Base-by-base conservation (phyloP, 345 rosid genomes). In the Carallia brachiata region DNA sequence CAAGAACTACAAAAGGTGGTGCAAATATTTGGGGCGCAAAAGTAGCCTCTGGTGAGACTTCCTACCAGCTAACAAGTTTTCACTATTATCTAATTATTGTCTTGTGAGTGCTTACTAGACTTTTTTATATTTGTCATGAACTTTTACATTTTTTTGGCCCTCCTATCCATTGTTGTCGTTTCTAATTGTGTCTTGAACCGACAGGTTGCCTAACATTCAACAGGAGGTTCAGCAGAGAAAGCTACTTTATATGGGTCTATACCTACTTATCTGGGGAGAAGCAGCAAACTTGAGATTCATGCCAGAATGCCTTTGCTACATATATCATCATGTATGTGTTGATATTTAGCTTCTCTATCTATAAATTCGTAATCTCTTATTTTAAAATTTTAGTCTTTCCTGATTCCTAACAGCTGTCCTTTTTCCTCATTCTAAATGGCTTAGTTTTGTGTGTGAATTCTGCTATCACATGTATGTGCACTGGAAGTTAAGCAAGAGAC, bases 301-400 rank as follows among this genome's bases (percentile, higher is more conserved):
- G 97, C 99, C 99, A 19, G 99, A 92, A 83, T 95, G 99, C 80
- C 88, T 95, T 66, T 95, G 98, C 84, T 95, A 95, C 75, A 92
- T 95, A 67, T 92, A 91, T 82, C 99, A 95, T 85, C 96, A 92
- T 76, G 99, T 95, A 92, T 61, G 93, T 71, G 32, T 56, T n/a
- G 5, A 60, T 18, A 34, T 60, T 31, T 60, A 48, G 36, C 44
- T 52, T 52, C 37, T 23, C 4, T 5, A 28, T n/a, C 36, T 47
- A 28, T 65, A 23, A 59, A 47, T 32, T 19, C 15, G 32, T 19
- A 18, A 32, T 7, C 32, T 69, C 34, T 10, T 15, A n/a, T 28
- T 69, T 44, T 17, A 47, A 47, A 32, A n/a, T 47, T 16, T 69
- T 48, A 36, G 15, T 60, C 44, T 61, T n/a, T 28, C 56, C n/a